Percentiles rank a stretch among this genome's conserved stretches.
These are phyloP conservation scores for Septoria linicola DNA, from an alignment of 2,329 filamentous ascomycete genomes.

Conservation along the genomic window DNA sequence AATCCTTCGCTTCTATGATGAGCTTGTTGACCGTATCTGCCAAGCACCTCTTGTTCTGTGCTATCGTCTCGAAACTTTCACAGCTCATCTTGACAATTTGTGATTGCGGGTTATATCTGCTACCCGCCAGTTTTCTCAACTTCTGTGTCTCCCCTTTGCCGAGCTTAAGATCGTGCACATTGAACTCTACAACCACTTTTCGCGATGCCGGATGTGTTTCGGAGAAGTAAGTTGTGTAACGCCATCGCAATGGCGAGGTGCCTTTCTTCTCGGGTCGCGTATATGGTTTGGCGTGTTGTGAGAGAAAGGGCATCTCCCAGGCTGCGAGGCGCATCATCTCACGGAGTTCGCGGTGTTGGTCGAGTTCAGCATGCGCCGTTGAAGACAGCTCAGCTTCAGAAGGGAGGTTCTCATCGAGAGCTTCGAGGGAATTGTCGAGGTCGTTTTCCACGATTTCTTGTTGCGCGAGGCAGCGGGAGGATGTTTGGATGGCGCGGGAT, in stretches of 20 bases:
- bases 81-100: conserved; percentile 85
- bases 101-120: conserved; percentile 82
- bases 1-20: conserved; percentile 71
- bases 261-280: conserved; percentile 59
- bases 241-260: conserved; percentile 72
- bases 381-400: conserved; percentile 83
- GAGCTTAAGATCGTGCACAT: conserved; percentile 63
- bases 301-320: conserved; percentile 93
- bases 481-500: conserved; percentile 13
- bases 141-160: conserved; percentile 64
- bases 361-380: conserved; percentile 80
- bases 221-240: conserved; percentile 95
- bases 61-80: conserved; percentile 77
- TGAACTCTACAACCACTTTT: conserved; percentile 92
- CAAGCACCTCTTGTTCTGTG: conserved; percentile 96
- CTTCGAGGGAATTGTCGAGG: conserved; percentile 17
- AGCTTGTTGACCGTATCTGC: conserved; percentile 73
- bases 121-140: conserved; percentile 80
- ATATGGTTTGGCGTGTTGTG: conserved; percentile 79
- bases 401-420: conserved; percentile 24
- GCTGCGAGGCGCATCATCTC: conserved; percentile 83
- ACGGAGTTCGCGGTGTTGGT: conserved; percentile 82
- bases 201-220: conserved; percentile 86
- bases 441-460: conserved; percentile 16
- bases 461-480: conserved; percentile 13